Conservation (phyloP, 306 rosid species). For the Sophora flavescens region DNA sequence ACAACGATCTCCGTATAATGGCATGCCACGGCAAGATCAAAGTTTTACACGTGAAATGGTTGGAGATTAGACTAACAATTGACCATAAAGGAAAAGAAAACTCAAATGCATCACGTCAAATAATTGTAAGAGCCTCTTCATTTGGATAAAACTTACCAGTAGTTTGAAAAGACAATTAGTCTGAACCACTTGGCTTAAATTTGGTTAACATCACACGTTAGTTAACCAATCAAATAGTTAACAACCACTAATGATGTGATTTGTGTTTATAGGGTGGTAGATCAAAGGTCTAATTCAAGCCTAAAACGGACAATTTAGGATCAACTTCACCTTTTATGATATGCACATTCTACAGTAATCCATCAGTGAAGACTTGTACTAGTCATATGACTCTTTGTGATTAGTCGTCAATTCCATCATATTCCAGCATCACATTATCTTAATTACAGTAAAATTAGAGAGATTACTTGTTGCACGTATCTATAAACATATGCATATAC, state of each 20-base stretch:
- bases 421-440: not conserved
- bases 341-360: slow-evolving; percentile 6
- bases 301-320: slow-evolving; percentile 21
- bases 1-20: slow-evolving; percentile 43
- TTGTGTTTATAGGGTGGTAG: slow-evolving; percentile 53
- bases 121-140: slow-evolving; percentile 1
- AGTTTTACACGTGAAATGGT: slow-evolving; percentile 41
- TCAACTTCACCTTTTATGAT: slow-evolving; percentile 15
- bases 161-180: slow-evolving; percentile 44
- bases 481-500: not conserved
- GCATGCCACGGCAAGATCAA: slow-evolving; percentile 40
- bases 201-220: slow-evolving; percentile 61
- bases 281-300: slow-evolving; percentile 57
- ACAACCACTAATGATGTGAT: slow-evolving; percentile 67
- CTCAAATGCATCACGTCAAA: slow-evolving; percentile 34
- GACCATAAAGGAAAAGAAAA: slow-evolving; percentile 32
- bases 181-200: slow-evolving; percentile 43
- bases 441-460: not conserved
- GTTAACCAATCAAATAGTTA: slow-evolving; percentile 74
- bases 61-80: slow-evolving; percentile 47
- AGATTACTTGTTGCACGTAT: not conserved
- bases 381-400: not conserved
- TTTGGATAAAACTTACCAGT: slow-evolving; percentile 10
- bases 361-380: not conserved
- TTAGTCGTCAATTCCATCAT: slow-evolving; percentile 11